Evolutionary conservation across 2,329 filamentous ascomycete species (phyloP).

Genomic region (Fusarium palustre): DNA sequence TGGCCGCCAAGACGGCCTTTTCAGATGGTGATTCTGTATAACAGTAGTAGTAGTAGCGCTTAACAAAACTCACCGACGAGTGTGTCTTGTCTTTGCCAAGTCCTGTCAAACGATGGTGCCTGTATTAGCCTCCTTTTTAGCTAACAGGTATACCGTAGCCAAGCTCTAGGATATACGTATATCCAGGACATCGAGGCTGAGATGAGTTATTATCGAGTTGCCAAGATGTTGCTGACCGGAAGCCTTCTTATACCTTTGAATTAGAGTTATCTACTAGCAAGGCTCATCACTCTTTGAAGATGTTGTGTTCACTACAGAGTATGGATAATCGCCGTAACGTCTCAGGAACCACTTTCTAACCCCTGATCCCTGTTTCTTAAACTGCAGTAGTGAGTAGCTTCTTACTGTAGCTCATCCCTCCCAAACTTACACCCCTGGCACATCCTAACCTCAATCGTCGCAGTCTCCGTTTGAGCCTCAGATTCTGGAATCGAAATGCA

Average conservation of each 20-base stretch:
- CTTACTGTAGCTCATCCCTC: no score
- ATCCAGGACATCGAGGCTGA: not conserved
- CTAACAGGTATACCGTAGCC: not conserved
- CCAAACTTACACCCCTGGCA: constrained; percentile 33
- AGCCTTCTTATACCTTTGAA: constrained; percentile 3
- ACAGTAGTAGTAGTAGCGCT: constrained; percentile 15
- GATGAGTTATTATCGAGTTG: constrained; percentile 1
- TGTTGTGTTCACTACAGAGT: not conserved
- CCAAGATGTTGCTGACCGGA: constrained; percentile 1
- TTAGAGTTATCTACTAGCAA: constrained; percentile 16
- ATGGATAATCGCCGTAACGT: constrained; percentile 15
- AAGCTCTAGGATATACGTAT: constrained; percentile 2
- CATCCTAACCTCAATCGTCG: constrained; percentile 40
- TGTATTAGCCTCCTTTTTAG: constrained; percentile 18
- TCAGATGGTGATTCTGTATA: constrained; percentile 6
- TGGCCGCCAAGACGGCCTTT: constrained; percentile 14
- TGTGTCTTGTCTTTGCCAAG: constrained; percentile 20
- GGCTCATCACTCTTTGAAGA: not conserved
- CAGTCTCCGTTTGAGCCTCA: constrained; percentile 46
- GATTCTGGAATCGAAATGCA: constrained; percentile 32
- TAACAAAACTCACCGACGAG: constrained; percentile 19
- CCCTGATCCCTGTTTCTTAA: constrained; percentile 25
- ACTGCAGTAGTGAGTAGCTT: not conserved
- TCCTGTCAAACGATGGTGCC: constrained; percentile 19
- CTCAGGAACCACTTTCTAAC: constrained; percentile 21